Base-by-base conservation (phyloP, 345 rosid species). In the Fremontodendron californicum region DNA sequence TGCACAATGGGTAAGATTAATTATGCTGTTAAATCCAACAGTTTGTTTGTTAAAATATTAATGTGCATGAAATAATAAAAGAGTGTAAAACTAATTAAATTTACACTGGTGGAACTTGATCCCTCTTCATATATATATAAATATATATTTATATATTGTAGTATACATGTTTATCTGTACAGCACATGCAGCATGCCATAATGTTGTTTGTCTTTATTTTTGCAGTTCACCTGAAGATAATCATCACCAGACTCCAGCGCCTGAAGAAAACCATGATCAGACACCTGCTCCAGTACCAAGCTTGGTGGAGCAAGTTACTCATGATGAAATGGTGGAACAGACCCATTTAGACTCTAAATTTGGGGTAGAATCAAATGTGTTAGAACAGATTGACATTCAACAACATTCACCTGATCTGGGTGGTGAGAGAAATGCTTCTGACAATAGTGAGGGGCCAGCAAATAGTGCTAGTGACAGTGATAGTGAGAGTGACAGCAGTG, bases 171-270 rank as follows among this genome's bases (percentile, higher is more conserved):
- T 21, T 54, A 25, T 45, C 21, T 54, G 49, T 40, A 15, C 29
- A 0, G 31, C 21, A 31, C 67, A 16, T 15, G 67, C 21, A 62
- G 67, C 42, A 16, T 3, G 60, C 23, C 25, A 48, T 49, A 5
- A 51, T 33, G 27, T 33, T 71, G 45, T 31, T 48, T 51, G 19
- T 51, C 45, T 33, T 49, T 25, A 42, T 77, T 77, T 73, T 81
- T 82, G 58, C 89, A 96, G 99, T 85, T 91, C 95, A 43, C 94
- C 93, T 21, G 98, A 89, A 84, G 92, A 87, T 45, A 83, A 82
- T 78, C 80, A 48, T 69, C 88, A 73, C 40, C 86, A 69, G 76
- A 78, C 79, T 66, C 87, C 84, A 64, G 78, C 84, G 78, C 71
- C 87, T 74, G 94, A 87, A 63, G 82, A 83, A 83, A 84, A 82